phyloP scores from a whole-genome alignment of 495 filamentous ascomycete species.

The Penicillium canescens region DNA sequence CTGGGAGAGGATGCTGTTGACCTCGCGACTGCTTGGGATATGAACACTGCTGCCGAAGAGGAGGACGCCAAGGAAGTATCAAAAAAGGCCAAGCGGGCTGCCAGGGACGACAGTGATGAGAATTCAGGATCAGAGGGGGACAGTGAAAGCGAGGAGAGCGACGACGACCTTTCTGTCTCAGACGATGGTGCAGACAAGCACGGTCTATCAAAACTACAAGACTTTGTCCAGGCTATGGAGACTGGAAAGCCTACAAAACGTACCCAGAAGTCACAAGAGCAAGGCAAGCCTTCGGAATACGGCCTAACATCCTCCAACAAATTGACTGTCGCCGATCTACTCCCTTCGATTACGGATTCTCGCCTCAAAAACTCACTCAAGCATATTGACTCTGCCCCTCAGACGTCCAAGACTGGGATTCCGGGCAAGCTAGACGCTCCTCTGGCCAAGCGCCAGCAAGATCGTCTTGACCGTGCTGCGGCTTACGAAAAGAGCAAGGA shows the following conservation, averaged over 20 bases:
- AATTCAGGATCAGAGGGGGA: conserved; percentile 38
- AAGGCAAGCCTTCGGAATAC: conserved; percentile 55
- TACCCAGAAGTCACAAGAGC: conserved; percentile 46
- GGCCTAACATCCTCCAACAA: conserved; percentile 63
- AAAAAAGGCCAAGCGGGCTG: conserved; percentile 32
- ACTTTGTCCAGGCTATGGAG: conserved; percentile 69
- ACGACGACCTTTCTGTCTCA: conserved; percentile 50
- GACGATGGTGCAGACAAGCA: conserved; percentile 61
- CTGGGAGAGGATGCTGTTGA: conserved; percentile 86
- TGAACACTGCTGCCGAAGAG: conserved; percentile 56
- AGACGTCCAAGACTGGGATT: conserved; percentile 47
- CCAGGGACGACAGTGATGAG: conserved; percentile 36
- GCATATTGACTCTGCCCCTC: conserved; percentile 52
- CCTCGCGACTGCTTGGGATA: conserved; percentile 77
- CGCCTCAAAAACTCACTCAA: conserved; percentile 78
- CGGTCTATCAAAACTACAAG: conserved; percentile 63
- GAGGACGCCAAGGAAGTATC: conserved; percentile 33
- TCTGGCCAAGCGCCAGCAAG: conserved; percentile 85
- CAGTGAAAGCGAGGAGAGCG: conserved; percentile 51
- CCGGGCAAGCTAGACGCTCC: conserved; percentile 80
- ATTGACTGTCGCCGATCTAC: conserved; percentile 76
- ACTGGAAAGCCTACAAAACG: conserved; percentile 32
- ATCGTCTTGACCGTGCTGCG: conserved; percentile 77
- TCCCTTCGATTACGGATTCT: conserved; percentile 72
- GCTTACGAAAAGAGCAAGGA: conserved; percentile 92